Evolutionary conservation across 2,329 filamentous ascomycete species (phyloP).

Genomic region (Sporothrix curviconia): DNA sequence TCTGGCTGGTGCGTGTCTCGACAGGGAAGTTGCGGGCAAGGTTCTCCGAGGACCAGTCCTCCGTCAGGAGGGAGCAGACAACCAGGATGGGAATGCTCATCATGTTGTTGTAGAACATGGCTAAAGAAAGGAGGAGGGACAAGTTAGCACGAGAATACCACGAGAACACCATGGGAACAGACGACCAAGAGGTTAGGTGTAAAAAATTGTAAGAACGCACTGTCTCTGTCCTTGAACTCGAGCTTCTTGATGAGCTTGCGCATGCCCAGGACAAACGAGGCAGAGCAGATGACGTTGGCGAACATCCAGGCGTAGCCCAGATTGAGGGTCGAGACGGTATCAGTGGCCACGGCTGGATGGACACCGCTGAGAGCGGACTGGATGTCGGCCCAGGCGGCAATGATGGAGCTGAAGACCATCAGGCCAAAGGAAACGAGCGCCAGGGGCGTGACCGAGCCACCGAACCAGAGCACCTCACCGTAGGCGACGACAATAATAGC

Average conservation of each 20-base stretch:
- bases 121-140: conserved; percentile 62
- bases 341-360: conserved; percentile 54
- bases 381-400: conserved; percentile 97
- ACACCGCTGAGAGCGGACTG: conserved; percentile 67
- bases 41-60: conserved; percentile 89
- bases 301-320: conserved; percentile 97
- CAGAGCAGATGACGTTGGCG: conserved; percentile 91
- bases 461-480: conserved; percentile 97
- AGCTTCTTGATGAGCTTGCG: conserved; percentile 98
- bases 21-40: conserved; percentile 79
- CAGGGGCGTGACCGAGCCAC: conserved; percentile 80
- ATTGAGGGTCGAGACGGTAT: conserved; percentile 81
- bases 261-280: conserved; percentile 85
- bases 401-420: conserved; percentile 90
- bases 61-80: conserved; percentile 69
- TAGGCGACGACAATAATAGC: conserved; percentile 99
- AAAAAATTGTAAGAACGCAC: conserved; percentile 50
- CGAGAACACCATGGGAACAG: no score
- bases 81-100: conserved; percentile 91
- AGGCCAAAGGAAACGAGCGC: conserved; percentile 89
- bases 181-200: background rate
- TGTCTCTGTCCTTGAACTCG: conserved; percentile 99
- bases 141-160: conserved; percentile 2
- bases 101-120: conserved; percentile 99
- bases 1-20: conserved; percentile 70